Base-by-base conservation (phyloP, 1,284 basidiomycete species). In the Sphagnurus paluster region DNA sequence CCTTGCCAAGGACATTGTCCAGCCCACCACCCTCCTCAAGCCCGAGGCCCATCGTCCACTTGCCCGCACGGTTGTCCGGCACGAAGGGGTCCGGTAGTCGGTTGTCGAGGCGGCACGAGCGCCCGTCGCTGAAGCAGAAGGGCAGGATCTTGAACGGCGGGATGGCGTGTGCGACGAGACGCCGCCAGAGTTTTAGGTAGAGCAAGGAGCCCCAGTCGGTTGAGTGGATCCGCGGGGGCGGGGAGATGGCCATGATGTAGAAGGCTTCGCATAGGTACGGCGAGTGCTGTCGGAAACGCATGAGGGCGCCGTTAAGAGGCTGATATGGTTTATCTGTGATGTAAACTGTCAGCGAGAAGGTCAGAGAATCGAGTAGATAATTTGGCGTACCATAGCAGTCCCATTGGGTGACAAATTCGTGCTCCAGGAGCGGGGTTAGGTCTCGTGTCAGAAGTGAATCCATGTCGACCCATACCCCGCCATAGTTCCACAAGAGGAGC, bases 391-490 rank as follows among this genome's bases (percentile, higher is more conserved):
- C 90, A 62, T 94, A 95, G 63, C 93, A 97, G 62, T 97, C 94
- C 94, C 93, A 96, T 63, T 96, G 92, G 1, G 88, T 93, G 9
- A 97, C 89, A 64, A 93, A 98, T 65, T 98, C 94, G 59, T 90
- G 87, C 65, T 96, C 93, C 5, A 88, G 70, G 45, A 97, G 70
- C 4, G 92, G 90, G 4, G 84, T 74, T 17, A 97, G 69, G 66
- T 92, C 87, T 42, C 93, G 71, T 34, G 91, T 93, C 51, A 96
- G 66, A 46, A 98, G 75, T 55, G 87, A 87, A 67, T 97, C 94
- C 91, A 97, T 96, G 64, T 98, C 93, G 50, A 96, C 77, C 94
- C 94, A 98, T 25, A 93, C 78, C 2, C 94, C 94, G 4, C 93
- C 93, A 59, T 82, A 84, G 52, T 81, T 82, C 90, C 92, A 96